phyloP scores from a whole-genome alignment of 2,329 filamentous ascomycete species.

The Phymatotrichopsis omnivora region DNA sequence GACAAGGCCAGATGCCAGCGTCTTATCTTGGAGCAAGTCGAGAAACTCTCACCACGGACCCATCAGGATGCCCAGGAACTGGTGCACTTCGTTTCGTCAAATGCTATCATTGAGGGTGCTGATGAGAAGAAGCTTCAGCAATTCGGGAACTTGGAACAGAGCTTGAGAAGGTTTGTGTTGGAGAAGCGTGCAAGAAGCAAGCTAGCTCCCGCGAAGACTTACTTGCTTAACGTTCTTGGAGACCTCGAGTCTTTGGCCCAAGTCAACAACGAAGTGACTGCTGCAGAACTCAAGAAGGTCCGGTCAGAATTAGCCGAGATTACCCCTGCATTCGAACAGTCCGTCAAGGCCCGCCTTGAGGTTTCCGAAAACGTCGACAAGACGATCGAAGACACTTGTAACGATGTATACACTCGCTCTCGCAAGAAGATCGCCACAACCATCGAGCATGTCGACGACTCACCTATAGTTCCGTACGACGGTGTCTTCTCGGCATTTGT shows the following conservation, averaged over 20 bases:
- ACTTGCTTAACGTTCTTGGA: constrained; percentile 82
- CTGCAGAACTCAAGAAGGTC: constrained; percentile 74
- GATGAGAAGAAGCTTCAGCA: constrained; percentile 79
- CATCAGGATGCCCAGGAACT: constrained; percentile 86
- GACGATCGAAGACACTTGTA: constrained; percentile 74
- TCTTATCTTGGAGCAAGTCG: constrained; percentile 84
- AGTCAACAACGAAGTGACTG: constrained; percentile 79
- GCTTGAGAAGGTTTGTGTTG: constrained; percentile 81
- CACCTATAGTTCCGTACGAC: constrained; percentile 76
- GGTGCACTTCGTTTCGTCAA: constrained; percentile 96
- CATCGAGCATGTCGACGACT: constrained; percentile 63
- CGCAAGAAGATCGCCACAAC: constrained; percentile 63
- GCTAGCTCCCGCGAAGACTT: constrained; percentile 88
- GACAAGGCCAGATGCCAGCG: constrained; percentile 87
- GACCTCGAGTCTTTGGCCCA: constrained; percentile 74
- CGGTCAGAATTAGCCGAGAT: constrained; percentile 68
- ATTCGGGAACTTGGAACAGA: constrained; percentile 81
- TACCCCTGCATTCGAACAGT: constrained; percentile 75
- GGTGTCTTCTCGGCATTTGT: constrained; percentile 76
- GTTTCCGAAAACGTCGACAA: constrained; percentile 71
- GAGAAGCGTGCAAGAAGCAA: constrained; percentile 95
- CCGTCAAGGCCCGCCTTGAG: constrained; percentile 66
- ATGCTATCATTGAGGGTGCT: constrained; percentile 83
- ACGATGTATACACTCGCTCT: constrained; percentile 76
- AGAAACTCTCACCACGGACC: constrained; percentile 77